Percentiles rank a stretch among this genome's conserved stretches.
Evolutionary conservation across 768 basidiomycete species (phyloP).

Genomic region (Termitomyces sp.): DNA sequence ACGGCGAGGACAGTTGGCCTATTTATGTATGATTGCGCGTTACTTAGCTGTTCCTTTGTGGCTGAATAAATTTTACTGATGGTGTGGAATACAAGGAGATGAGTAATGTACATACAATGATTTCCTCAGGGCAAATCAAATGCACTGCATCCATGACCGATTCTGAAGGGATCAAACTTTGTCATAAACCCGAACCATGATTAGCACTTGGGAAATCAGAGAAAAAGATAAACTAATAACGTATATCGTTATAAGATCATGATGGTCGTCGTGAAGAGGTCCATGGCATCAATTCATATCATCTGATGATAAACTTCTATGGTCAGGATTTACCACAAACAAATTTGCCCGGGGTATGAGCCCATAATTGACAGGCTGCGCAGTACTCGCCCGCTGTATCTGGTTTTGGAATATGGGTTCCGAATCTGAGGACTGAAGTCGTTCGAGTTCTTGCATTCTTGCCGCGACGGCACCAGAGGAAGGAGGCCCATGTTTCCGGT

Average conservation of each 20-base stretch:
- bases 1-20: background rate
- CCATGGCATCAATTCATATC: slow-evolving; percentile 13
- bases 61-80: background rate
- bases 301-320: slow-evolving; percentile 23
- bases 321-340: slow-evolving; percentile 75
- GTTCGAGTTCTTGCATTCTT: slow-evolving; percentile 58
- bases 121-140: background rate
- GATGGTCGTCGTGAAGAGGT: slow-evolving; percentile 7
- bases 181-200: slow-evolving; percentile 2
- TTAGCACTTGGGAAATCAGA: slow-evolving; percentile 5
- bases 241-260: background rate
- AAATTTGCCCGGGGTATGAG: slow-evolving; percentile 61
- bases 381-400: slow-evolving; percentile 30
- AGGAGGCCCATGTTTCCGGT: slow-evolving; percentile 16
- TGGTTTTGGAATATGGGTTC: slow-evolving; percentile 34
- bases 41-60: background rate
- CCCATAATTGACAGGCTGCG: slow-evolving; percentile 54
- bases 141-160: too few species aligned
- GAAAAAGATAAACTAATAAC: background rate
- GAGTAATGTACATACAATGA: background rate
- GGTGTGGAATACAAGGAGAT: slow-evolving; percentile 7
- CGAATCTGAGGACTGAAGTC: slow-evolving; percentile 51
- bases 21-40: background rate
- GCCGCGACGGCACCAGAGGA: slow-evolving; percentile 40
- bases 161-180: background rate